Base-by-base conservation (phyloP, 2,329 filamentous ascomycete genomes). In the Clonostachys chloroleuca region DNA sequence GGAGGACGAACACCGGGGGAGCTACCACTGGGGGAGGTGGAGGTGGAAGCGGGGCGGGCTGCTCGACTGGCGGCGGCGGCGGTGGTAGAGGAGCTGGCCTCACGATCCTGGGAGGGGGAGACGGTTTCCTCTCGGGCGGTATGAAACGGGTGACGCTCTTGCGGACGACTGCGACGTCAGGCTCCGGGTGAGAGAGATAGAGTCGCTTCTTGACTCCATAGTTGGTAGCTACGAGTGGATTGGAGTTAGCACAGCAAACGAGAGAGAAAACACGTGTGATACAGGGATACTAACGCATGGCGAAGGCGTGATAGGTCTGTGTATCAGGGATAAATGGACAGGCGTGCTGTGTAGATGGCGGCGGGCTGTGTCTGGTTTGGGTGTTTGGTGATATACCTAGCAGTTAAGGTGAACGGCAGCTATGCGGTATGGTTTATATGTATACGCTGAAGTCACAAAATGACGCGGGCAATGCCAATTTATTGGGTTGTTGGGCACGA, bases 131-230 rank as follows among this genome's bases (percentile, higher is more conserved):
- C 12, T 60, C 49, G 1, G 62, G 60, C 13, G 68, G 68, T 41
- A 70, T 60, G 52, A 68, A 58, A 40, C 62, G 65, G 7, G 69
- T 72, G 56, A 69, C 54, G 49, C 61, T 63, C 40, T 57, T 61
- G 40, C 62, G 63, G 46, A 66, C 57, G 42, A 61, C 58, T 51
- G 62, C 56, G 47, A 66, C 59, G 54, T 70, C 69, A 40, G 64
- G 63, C 44, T 63, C 64, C 8, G 69, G 67, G 40, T 66, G 66
- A 39, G 64, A 58, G 39, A 73, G 64, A 50, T 73, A 73, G 55
- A 73, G 60, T 49, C 65, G 66, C 59, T 69, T 72, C 59, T 72
- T 73, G 51, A 50, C 40, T 50, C 54, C 47, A n/a, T 33, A 35
- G 13, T 13, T 13, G 12, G 40, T 37, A n/a, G 40, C 24, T 30